A percentile compares a stretch with the other conserved stretches of the same genome.
Evolutionary conservation across 129 eudicot genomes (phyloP).

Genomic region (Mikania micrantha): DNA sequence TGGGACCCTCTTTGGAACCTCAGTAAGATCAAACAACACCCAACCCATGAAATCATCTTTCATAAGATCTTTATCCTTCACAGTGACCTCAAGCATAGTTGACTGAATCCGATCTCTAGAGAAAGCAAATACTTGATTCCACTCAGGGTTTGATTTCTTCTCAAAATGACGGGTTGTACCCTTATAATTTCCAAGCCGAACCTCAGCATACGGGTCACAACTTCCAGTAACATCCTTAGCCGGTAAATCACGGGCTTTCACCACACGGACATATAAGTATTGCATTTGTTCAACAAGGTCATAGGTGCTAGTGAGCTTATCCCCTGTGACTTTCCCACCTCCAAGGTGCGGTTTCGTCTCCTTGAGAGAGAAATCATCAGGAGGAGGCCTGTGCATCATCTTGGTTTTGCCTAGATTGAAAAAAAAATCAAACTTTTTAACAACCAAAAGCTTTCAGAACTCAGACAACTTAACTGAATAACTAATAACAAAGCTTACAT

Average conservation of each 20-base stretch:
- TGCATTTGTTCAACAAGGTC: constrained; percentile 71
- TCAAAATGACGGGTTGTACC: constrained; percentile 59
- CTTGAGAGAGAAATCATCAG: constrained; percentile 62
- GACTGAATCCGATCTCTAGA: constrained; percentile 48
- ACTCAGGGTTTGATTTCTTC: constrained; percentile 51
- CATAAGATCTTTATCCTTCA: constrained; percentile 45
- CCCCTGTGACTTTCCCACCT: constrained; percentile 50
- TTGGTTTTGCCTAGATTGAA: constrained; percentile 5
- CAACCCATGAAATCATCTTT: constrained; percentile 56
- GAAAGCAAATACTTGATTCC: constrained; percentile 66
- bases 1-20: constrained; percentile 58
- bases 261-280: constrained; percentile 58
- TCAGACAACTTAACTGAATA: neutral
- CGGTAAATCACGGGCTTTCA: constrained; percentile 53
- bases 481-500: neutral
- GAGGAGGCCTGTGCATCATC: constrained; percentile 64
- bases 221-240: constrained; percentile 51
- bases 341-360: constrained; percentile 75
- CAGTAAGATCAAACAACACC: constrained; percentile 46
- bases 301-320: constrained; percentile 59
- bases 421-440: neutral
- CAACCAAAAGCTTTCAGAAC: neutral
- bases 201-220: constrained; percentile 55
- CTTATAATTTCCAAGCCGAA: constrained; percentile 51
- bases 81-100: constrained; percentile 41